Base-by-base conservation (phyloP, 768 basidiomycete genomes). In the Nidularia sp. region DNA sequence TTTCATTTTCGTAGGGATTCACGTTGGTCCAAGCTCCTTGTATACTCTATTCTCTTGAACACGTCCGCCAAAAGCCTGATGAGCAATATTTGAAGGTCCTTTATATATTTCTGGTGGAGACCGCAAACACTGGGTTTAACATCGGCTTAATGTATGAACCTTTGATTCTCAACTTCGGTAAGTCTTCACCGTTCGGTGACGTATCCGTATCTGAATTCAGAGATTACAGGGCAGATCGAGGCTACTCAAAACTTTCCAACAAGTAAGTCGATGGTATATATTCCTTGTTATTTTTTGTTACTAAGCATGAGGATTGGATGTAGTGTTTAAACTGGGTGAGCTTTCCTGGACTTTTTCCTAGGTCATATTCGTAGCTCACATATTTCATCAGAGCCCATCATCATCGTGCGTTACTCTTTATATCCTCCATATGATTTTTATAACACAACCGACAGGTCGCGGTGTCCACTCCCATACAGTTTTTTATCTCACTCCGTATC, bases 61-160 rank as follows among this genome's bases (percentile, higher is more conserved):
- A 29, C 25, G 25, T 4, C 25, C 25, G 25, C 25, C 25, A 4
- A 39, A n/a, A 25, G 9, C 22, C 10, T 47, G 33, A 7, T 42
- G 22, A 13, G 8, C 39, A 43, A 18, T 5, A 13, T 22, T 6
- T 49, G 6, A 10, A 67, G 66, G 60, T 66, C 2, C 33, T 59
- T 1, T 64, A 62, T 41, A 42, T 67, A 4, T 49, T 66, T n/a
- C 8, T 61, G n/a, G 54, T 60, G 4, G 66, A 67, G 47, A 60
- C 62, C 0, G 12, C 53, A 6, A 64, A 63, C 45, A 60, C 60
- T 0, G 63, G 47, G 0, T 57, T 63, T 18, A 51, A 54, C 7
- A 62, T 63, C 34, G 49, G 41, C 34, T 59, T 64, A 48, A 57
- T 62, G 42, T 67, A 66, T 41, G 48, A 62, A 5, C 62, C 62